These are phyloP conservation scores for Boletus pseudo-olivaceus DNA, from an alignment of 768 basidiomycete species.

Conservation along the genomic window DNA sequence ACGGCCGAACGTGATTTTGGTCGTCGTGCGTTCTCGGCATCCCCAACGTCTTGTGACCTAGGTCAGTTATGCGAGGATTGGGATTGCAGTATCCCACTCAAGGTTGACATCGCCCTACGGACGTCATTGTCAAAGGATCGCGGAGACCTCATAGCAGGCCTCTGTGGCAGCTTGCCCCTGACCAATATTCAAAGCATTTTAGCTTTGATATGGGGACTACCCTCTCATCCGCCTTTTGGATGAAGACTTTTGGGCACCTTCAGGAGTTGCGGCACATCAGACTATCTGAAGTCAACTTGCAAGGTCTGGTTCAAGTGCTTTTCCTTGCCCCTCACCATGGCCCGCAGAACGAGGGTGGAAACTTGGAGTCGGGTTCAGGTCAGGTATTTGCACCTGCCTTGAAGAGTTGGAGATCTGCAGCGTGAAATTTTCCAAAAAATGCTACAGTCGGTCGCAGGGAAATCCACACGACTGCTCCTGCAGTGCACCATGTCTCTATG, in stretches of 20 bases:
- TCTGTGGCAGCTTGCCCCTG: conserved; percentile 16
- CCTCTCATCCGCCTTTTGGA: conserved; percentile 18
- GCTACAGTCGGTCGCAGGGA: too few species aligned
- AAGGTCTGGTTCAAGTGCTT: conserved; percentile 9
- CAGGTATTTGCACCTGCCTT: too few species aligned
- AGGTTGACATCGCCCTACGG: conserved; percentile 8
- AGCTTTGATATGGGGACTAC: conserved; percentile 2
- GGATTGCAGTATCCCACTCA: conserved; percentile 19
- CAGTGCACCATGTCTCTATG: too few species aligned
- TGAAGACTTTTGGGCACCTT: conserved; percentile 12
- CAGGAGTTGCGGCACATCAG: conserved; percentile 11
- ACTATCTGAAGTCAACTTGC: conserved; percentile 5
- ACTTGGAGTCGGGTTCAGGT: not conserved
- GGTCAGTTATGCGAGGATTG: conserved; percentile 13
- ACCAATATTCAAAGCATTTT: conserved; percentile 10
- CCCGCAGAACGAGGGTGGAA: not conserved
- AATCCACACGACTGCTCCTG: too few species aligned
- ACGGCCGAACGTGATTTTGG: conserved; percentile 6
- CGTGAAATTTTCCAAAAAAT: too few species aligned
- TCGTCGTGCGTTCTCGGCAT: conserved; percentile 6
- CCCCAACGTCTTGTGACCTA: conserved; percentile 6
- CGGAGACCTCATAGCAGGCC: conserved; percentile 9
- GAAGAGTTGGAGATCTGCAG: too few species aligned
- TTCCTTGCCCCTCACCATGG: not conserved
- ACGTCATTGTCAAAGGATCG: conserved; percentile 9